These are phyloP conservation scores for Solanum chiquidenum DNA, from an alignment of 257 asterid genomes.

Conservation along the genomic window DNA sequence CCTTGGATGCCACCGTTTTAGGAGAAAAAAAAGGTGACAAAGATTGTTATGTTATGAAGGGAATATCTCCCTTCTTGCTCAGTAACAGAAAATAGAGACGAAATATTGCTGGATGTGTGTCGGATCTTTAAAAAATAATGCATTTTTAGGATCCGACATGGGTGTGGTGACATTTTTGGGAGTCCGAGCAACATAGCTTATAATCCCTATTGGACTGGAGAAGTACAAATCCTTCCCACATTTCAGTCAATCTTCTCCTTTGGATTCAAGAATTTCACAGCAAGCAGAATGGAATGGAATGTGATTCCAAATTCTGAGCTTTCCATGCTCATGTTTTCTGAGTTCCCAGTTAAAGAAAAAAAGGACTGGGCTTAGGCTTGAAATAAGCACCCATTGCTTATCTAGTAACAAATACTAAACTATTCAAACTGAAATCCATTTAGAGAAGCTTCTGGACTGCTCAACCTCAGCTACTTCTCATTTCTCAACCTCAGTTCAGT, in stretches of 20 bases:
- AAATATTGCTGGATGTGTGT: neutral
- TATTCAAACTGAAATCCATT: neutral
- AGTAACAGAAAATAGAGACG: neutral
- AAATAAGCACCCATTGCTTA: neutral
- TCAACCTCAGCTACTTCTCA: neutral
- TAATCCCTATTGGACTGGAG: too few species aligned
- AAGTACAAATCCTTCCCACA: too few species aligned
- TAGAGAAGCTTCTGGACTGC: neutral
- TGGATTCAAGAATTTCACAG: neutral
- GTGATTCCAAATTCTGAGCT: neutral
- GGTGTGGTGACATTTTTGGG: too few species aligned
- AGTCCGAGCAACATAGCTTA: too few species aligned
- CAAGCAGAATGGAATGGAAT: neutral
- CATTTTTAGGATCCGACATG: too few species aligned
- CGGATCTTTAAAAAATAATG: too few species aligned
- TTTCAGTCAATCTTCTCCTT: too few species aligned
- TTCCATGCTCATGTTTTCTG: neutral
- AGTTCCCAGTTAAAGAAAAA: neutral
- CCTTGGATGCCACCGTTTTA: neutral
- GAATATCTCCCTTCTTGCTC: neutral
- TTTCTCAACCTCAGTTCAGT: neutral
- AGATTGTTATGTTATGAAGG: neutral
- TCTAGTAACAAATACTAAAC: neutral
- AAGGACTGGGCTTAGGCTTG: neutral
- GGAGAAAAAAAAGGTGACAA: neutral